Evolutionary conservation across 139 green algal species (phyloP), one percentile per base, ranked within the genome.

Genomic region (Chlorokybus atmophyticus): DNA sequence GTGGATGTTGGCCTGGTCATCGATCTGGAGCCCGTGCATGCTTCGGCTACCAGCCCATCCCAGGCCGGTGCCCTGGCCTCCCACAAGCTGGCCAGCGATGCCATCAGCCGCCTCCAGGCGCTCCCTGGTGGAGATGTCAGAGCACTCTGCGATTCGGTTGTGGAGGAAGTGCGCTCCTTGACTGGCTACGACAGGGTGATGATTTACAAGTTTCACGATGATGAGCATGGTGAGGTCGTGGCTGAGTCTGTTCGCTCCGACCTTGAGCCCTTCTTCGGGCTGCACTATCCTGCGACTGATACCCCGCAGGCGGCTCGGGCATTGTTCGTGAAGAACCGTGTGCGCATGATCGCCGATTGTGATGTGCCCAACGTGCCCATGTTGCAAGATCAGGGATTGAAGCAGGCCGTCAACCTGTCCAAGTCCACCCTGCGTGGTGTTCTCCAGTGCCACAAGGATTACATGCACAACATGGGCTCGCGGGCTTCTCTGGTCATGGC

Each of bases 391-490:
- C 8, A 19, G 3, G 41, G 28, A 10, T 26, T 73, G 1, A 56
- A 69, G 59, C 58, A 69, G 32, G 58, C 58, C 39, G 51, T 73
- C 41, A 32, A 1, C 29, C 27, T 73, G 1, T 55, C 58, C 23
- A 41, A 41, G 6, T 70, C 59, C 32, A 70, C 48, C 2, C 24
- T 69, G 21, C 47, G 64, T 4, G 67, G 67, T 25, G 62, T 75
- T 4, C 49, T 51, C 29, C 48, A 39, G 14, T 75, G 63, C 62
- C 67, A 75, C 35, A 8, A n/a, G 1, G 32, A 75, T 55, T 75
- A 75, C 58, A 66, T 75, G 63, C 21, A 17, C 14, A 75, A 75
- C 62, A 75, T 75, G 63, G 67, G 67, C n/a, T 70, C 60, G 25
- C 49, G 27, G 1, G 62, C 63, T 2, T 69, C 67, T 3, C 62